Evolutionary conservation across 192 early-diverging fungal genomes (phyloP).

Genomic region (Coemansia sp.): DNA sequence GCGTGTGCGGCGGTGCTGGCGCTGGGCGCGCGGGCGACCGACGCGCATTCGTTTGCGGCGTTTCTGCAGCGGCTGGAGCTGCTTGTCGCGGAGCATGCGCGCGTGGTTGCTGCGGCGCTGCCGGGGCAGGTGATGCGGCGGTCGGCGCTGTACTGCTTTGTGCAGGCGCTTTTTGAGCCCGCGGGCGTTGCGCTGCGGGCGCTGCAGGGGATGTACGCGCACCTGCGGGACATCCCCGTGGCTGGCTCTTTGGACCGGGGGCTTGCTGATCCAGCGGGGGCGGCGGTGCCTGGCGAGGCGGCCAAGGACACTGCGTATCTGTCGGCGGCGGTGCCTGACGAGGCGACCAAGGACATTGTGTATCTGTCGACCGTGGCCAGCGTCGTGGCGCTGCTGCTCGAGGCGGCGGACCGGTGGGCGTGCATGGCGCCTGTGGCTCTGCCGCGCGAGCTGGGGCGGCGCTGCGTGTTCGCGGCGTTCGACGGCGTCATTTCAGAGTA

Average conservation of each 20-base stretch:
- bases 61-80: conserved; percentile 25
- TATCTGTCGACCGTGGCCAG: conserved; percentile 41
- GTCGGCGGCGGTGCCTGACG: conserved; percentile 30
- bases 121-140: conserved; percentile 12
- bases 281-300: conserved; percentile 34
- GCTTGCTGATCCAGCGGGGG: background rate
- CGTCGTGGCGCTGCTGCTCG: conserved; percentile 28
- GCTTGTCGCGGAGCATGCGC: conserved; percentile 29
- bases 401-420: conserved; percentile 24
- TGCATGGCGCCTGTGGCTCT: conserved; percentile 21
- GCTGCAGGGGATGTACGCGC: conserved; percentile 21
- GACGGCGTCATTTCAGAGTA: conserved; percentile 37
- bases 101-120: conserved; percentile 17
- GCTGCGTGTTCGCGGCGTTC: conserved; percentile 45
- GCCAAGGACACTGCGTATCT: conserved; percentile 39
- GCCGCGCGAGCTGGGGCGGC: conserved; percentile 15
- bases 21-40: background rate
- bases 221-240: conserved; percentile 26
- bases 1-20: conserved; percentile 3
- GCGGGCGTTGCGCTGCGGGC: conserved; percentile 13
- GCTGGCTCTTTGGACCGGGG: too few species aligned
- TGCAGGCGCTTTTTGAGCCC: conserved; percentile 24
- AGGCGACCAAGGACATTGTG: conserved; percentile 36
- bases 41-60: conserved; percentile 29
- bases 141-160: conserved; percentile 29